Base-by-base conservation (phyloP, 805 yeast genomes). In the Ogataea angusta region DNA sequence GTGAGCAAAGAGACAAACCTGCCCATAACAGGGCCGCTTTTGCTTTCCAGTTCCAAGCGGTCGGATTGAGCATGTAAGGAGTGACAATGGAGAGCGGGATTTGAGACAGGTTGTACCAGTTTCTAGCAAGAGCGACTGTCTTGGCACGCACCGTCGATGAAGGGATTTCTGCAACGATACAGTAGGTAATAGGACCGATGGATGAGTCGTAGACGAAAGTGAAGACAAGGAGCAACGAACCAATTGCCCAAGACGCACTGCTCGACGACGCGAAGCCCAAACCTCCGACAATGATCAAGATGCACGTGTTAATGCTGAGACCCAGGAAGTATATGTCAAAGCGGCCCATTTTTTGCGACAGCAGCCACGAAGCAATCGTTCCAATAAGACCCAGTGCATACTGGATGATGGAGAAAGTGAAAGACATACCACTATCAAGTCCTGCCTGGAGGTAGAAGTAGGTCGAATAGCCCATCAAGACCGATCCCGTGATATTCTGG, bases 401-500 rank as follows among this genome's bases (percentile, higher is more conserved):
- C 8, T 15, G 17, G 15, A 29, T 29, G 17, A 29, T 29, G 9
- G 31, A 29, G 12, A 29, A 29, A 4, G 31, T 29, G 21, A 29
- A 29, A 17, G 31, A 29, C 31, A 29, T 29, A 21, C 18, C 35
- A 13, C 44, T 45, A n/a, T 44, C 30, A 22, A 46, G 36, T 34
- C 59, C 57, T 15, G 49, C 51, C 15, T 29, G 42, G 31, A 42
- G 26, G 32, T 46, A 45, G 42, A 45, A 46, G 57, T 76, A 73
- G 40, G 77, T 80, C 39, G 79, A 73, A 52, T 75, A 77, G 68
- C 78, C 78, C 75, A 76, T 73, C 68, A 76, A 67, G 45, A 75
- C 79, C 50, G 78, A 76, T 45, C 84, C 84, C 23, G 80, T 72
- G 47, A 77, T 59, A 53, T 75, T 80, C 57, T 73, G 78, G 73